Percentiles rank a stretch among this genome's conserved stretches.
These are phyloP conservation scores for Kandelia obovata DNA, from an alignment of 345 rosid species.

Conservation along the genomic window DNA sequence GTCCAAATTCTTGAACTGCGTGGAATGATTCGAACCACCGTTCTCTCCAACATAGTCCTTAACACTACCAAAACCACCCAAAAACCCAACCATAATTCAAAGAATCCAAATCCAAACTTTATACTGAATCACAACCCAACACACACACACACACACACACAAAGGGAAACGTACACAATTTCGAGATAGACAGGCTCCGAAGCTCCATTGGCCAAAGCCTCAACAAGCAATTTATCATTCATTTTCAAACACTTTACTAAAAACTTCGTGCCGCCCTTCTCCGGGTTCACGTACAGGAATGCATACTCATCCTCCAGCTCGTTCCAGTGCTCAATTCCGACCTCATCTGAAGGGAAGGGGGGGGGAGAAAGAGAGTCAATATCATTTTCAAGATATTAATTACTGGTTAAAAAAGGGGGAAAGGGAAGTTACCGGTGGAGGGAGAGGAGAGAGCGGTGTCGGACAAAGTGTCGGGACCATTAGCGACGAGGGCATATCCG, in stretches of 20 bases:
- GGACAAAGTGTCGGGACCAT: conserved; percentile 62
- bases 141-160: background rate
- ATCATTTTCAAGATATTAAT: too few species aligned
- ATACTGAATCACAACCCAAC: background rate
- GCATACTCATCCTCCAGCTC: conserved; percentile 58
- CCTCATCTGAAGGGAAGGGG: conserved; percentile 39
- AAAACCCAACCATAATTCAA: background rate
- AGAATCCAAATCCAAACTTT: background rate
- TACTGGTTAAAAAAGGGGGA: background rate
- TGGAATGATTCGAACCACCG: conserved; percentile 41
- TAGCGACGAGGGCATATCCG: conserved; percentile 62
- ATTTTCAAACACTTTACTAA: conserved; percentile 67
- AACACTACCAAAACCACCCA: conserved; percentile 37
- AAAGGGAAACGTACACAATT: conserved; percentile 44
- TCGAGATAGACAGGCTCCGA: conserved; percentile 60
- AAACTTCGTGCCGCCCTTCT: conserved; percentile 45
- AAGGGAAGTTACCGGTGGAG: conserved; percentile 37
- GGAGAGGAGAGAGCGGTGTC: conserved; percentile 55
- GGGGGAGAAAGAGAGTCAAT: too few species aligned
- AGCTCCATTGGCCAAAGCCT: conserved; percentile 52
- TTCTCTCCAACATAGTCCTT: conserved; percentile 46
- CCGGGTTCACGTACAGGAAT: conserved; percentile 60
- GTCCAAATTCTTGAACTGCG: conserved; percentile 54
- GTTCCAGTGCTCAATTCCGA: conserved; percentile 78
- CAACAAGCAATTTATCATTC: conserved; percentile 52